These are phyloP conservation scores for Microbotryum scabiosae DNA, from an alignment of 1,284 basidiomycete genomes.

Conservation along the genomic window DNA sequence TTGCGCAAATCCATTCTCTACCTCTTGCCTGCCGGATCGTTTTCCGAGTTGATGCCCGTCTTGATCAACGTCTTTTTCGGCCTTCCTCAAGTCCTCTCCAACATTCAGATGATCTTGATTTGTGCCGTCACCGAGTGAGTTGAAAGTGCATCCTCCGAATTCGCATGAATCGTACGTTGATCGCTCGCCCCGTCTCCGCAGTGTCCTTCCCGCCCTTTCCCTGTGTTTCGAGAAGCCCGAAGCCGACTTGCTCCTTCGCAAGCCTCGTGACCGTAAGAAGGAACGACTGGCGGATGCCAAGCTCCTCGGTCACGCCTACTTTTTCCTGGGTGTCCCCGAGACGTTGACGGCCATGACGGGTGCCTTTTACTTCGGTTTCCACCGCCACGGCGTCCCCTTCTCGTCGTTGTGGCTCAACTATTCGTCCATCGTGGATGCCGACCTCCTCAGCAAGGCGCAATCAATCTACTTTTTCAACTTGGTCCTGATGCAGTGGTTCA, in stretches of 20 bases:
- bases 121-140: too few species aligned
- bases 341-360: slow-evolving; percentile 48
- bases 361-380: slow-evolving; percentile 41
- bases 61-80: slow-evolving; percentile 50
- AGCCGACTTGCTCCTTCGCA: slow-evolving; percentile 50
- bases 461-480: slow-evolving; percentile 44
- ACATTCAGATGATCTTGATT: slow-evolving; percentile 43
- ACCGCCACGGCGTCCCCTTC: slow-evolving; percentile 49
- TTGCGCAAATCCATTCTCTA: slow-evolving; percentile 47
- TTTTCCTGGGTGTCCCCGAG: slow-evolving; percentile 54
- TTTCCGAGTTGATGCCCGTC: slow-evolving; percentile 61
- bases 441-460: slow-evolving; percentile 45
- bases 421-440: slow-evolving; percentile 43
- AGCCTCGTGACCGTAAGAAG: slow-evolving; percentile 54
- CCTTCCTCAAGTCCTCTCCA: slow-evolving; percentile 49
- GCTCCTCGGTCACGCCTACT: slow-evolving; percentile 57
- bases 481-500: slow-evolving; percentile 61
- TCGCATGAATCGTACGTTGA: slow-evolving; percentile 2
- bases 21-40: slow-evolving; percentile 41
- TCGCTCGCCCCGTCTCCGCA: slow-evolving; percentile 50
- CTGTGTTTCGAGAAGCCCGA: slow-evolving; percentile 55
- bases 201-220: slow-evolving; percentile 49
- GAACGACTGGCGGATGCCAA: slow-evolving; percentile 46
- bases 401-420: slow-evolving; percentile 49
- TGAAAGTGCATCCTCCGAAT: slow-evolving; percentile 14